Percentiles rank a stretch among this genome's conserved stretches.
These are phyloP conservation scores for Gastrodia elata DNA, from an alignment of 106 monocot genomes.

Conservation along the genomic window DNA sequence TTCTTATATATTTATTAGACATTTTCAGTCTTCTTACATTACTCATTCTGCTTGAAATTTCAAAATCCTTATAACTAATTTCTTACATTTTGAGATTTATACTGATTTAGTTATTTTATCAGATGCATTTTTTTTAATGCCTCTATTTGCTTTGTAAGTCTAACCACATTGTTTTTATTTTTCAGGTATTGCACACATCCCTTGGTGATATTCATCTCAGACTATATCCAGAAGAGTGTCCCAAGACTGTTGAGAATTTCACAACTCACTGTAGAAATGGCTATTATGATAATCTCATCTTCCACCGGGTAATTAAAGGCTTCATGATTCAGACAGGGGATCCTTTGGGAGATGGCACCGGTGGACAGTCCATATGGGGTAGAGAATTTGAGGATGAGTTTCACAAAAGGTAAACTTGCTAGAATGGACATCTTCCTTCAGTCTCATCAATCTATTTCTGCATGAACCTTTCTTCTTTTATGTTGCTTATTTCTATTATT, in stretches of 20 bases:
- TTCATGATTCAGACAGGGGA: slow-evolving; percentile 99
- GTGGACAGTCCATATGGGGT: slow-evolving; percentile 98
- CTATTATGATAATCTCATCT: slow-evolving; percentile 98
- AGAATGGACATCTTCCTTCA: not conserved
- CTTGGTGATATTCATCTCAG: slow-evolving; percentile 90
- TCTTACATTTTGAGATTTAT: not conserved
- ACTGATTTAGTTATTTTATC: not conserved
- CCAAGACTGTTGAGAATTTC: slow-evolving; percentile 99
- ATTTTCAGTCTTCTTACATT: not conserved
- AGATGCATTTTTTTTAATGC: not conserved
- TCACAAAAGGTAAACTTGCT: slow-evolving; percentile 69
- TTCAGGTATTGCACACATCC: slow-evolving; percentile 77
- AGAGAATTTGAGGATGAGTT: slow-evolving; percentile 99
- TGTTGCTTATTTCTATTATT: not conserved
- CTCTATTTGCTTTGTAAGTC: not conserved
- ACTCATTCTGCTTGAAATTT: not conserved
- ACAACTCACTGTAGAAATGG: slow-evolving; percentile 95
- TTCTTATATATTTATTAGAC: not conserved
- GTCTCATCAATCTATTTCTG: not conserved
- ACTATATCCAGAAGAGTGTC: slow-evolving; percentile 94
- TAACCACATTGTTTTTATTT: slow-evolving; percentile 8
- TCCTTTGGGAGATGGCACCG: slow-evolving; percentile 97
- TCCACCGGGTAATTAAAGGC: slow-evolving; percentile 92
- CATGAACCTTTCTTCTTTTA: not conserved
- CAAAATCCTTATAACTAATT: not conserved